phyloP scores from a whole-genome alignment of 176 grass and related monocot species.

The Rhynchospora pubera region DNA sequence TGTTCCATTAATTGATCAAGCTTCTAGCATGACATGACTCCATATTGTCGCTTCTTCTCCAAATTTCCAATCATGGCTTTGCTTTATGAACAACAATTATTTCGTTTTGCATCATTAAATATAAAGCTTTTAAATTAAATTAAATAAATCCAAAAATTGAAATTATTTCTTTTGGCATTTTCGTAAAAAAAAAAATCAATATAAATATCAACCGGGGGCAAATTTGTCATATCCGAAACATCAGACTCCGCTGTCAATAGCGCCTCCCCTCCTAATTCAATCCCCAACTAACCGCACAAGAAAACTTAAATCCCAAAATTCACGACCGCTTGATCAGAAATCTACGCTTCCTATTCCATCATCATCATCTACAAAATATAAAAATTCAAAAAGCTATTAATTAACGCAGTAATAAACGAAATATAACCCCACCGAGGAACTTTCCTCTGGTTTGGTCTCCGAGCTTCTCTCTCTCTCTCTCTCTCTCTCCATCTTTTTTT shows the following conservation, averaged over 20 bases:
- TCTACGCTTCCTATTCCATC: neutral
- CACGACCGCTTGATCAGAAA: neutral
- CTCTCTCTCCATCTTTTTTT: neutral
- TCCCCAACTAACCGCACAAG: neutral
- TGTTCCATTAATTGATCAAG: too few species aligned
- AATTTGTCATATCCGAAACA: too few species aligned
- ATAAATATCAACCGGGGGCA: too few species aligned
- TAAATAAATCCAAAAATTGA: too few species aligned
- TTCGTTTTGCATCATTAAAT: too few species aligned
- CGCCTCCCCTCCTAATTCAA: neutral
- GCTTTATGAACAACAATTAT: too few species aligned
- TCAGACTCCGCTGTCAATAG: neutral
- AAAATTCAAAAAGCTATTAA: slow-evolving; percentile 10
- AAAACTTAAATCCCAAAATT: neutral
- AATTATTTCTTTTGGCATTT: too few species aligned
- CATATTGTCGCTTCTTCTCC: too few species aligned
- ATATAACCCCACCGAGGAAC: neutral
- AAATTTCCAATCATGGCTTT: too few species aligned
- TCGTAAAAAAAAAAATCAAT: too few species aligned
- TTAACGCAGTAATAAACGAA: neutral
- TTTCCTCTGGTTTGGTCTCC: neutral
- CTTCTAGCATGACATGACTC: too few species aligned
- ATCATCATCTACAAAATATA: neutral
- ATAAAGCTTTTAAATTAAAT: too few species aligned
- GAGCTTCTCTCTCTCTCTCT: slow-evolving; percentile 4